phyloP scores from a whole-genome alignment of 2,329 filamentous ascomycete species.

The Colletotrichum sp. region DNA sequence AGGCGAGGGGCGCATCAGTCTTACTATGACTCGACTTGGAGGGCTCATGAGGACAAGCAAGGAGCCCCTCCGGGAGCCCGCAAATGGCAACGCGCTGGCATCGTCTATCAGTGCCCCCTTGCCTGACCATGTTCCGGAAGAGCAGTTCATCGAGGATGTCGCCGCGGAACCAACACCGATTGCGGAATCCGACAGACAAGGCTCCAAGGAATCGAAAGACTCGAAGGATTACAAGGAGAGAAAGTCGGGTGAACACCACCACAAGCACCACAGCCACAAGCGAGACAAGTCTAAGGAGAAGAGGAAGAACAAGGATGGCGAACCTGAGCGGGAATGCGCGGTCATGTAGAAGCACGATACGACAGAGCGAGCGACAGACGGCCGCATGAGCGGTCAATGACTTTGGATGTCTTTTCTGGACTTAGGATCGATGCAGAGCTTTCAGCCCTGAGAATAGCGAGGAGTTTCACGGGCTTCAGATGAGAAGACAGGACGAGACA shows the following conservation, averaged over 20 bases:
- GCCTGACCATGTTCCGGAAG: conserved; percentile 13
- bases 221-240: conserved; percentile 15
- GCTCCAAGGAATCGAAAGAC: conserved; percentile 16
- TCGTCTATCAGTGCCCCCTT: conserved; percentile 10
- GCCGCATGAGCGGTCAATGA: neutral
- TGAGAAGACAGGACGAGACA: neutral
- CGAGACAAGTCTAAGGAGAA: conserved; percentile 42
- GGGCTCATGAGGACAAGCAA: conserved; percentile 56
- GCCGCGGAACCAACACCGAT: neutral
- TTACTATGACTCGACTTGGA: conserved; percentile 60
- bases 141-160: conserved; percentile 22
- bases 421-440: neutral
- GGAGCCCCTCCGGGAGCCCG: conserved; percentile 45
- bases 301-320: conserved; percentile 34
- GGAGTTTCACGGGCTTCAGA: conserved; percentile 7
- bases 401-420: neutral
- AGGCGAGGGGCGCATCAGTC: conserved; percentile 61
- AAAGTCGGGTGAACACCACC: conserved; percentile 24
- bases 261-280: conserved; percentile 36
- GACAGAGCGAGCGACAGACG: neutral
- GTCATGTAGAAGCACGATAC: conserved; percentile 44
- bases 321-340: conserved; percentile 50
- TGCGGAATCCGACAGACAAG: conserved; percentile 19
- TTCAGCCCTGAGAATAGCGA: conserved; percentile 1
- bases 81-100: conserved; percentile 14